phyloP scores from a whole-genome alignment of 768 basidiomycete genomes.

The Melanogaster broomeanus region DNA sequence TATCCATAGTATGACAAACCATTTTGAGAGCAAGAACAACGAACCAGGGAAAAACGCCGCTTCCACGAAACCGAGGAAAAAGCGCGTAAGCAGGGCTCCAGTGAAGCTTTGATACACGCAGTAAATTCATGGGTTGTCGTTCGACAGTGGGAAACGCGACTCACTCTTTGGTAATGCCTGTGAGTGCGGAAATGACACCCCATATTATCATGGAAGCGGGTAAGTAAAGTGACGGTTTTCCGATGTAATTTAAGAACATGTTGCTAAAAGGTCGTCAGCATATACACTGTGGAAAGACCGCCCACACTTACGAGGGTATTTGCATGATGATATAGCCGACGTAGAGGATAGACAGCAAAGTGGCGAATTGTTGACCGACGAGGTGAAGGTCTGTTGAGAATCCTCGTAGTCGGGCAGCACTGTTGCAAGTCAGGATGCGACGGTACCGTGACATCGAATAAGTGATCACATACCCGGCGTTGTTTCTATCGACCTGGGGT shows the following conservation, averaged over 20 bases:
- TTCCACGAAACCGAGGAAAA: conserved; percentile 56
- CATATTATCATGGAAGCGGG: conserved; percentile 69
- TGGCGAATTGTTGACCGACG: conserved; percentile 62
- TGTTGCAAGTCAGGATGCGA: conserved; percentile 24
- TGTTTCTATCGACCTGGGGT: conserved; percentile 66
- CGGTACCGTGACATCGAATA: too few species aligned
- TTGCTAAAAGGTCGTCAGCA: conserved; percentile 45
- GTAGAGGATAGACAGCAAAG: conserved; percentile 67
- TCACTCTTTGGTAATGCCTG: conserved; percentile 36
- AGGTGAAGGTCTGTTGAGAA: conserved; percentile 66
- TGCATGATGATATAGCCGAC: conserved; percentile 53
- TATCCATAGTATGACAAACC: conserved; percentile 30
- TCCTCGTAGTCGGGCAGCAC: conserved; percentile 69
- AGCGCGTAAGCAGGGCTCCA: conserved; percentile 46
- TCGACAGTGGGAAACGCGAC: background rate
- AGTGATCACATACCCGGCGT: conserved; percentile 50
- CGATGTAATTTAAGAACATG: conserved; percentile 68
- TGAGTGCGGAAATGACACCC: conserved; percentile 60
- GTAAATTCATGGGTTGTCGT: background rate
- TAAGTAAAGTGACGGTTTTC: conserved; percentile 66
- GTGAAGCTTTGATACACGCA: conserved; percentile 34
- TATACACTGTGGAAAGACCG: background rate
- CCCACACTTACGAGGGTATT: conserved; percentile 36
- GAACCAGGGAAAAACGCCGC: conserved; percentile 49
- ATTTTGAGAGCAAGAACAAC: conserved; percentile 39